phyloP scores from a whole-genome alignment of 768 basidiomycete species.

The Sporobolomyces roseus region DNA sequence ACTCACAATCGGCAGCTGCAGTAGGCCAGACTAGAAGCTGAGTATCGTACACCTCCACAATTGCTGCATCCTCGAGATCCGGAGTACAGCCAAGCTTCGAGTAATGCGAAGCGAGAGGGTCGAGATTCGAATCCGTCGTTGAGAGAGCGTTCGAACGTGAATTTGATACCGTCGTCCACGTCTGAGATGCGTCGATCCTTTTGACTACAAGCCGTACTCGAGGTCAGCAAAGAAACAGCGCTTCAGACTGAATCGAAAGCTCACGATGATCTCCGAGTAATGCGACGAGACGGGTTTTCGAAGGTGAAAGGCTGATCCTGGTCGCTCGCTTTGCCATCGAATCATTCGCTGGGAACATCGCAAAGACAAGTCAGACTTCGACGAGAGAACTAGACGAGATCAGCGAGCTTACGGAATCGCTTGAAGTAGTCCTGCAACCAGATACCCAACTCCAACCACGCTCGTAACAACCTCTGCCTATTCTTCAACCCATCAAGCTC shows the following conservation, averaged over 20 bases:
- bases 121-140: slow-evolving; percentile 1
- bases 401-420: background rate
- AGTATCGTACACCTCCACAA: slow-evolving; percentile 11
- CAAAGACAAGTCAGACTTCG: background rate
- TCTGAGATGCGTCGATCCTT: background rate
- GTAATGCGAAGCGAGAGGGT: slow-evolving; percentile 17
- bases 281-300: background rate
- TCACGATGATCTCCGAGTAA: slow-evolving; percentile 20
- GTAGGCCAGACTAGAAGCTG: background rate
- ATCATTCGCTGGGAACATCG: background rate
- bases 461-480: slow-evolving; percentile 12
- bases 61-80: slow-evolving; percentile 17
- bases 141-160: background rate
- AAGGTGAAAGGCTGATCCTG: background rate
- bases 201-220: background rate
- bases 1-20: slow-evolving; percentile 12
- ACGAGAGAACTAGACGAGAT: background rate
- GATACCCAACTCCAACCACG: slow-evolving; percentile 30
- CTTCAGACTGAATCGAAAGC: background rate
- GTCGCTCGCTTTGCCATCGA: background rate
- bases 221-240: too few species aligned
- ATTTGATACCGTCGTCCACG: slow-evolving; percentile 1
- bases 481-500: background rate
- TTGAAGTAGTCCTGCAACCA: slow-evolving; percentile 16
- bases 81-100: slow-evolving; percentile 23